Conservation (phyloP, 306 rosid species). For the Vicia faba region DNA sequence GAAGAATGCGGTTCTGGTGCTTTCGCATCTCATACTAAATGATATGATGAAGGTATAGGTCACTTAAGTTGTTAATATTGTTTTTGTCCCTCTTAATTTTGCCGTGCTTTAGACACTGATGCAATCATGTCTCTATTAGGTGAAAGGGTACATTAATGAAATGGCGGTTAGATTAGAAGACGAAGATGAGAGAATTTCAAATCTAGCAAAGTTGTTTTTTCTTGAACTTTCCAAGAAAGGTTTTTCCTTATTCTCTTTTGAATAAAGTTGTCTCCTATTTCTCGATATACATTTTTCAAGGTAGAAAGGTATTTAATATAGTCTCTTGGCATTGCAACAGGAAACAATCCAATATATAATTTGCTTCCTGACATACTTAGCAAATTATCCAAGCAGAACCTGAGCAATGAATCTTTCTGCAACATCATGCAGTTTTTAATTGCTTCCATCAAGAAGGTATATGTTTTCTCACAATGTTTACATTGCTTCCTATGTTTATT, state of each 20-base stretch:
- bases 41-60: slow-evolving; percentile 97
- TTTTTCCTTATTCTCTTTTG: slow-evolving; percentile 24
- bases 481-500: slow-evolving; percentile 26
- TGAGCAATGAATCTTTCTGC: slow-evolving; percentile 76
- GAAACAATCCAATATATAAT: slow-evolving; percentile 92
- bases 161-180: slow-evolving; percentile 91
- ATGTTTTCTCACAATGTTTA: slow-evolving; percentile 13
- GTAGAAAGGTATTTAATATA: slow-evolving; percentile 13
- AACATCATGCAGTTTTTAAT: slow-evolving; percentile 94
- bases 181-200: slow-evolving; percentile 85
- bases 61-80: slow-evolving; percentile 26
- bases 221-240: slow-evolving; percentile 95
- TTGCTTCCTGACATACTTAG: slow-evolving; percentile 96
- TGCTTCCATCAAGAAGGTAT: slow-evolving; percentile 93
- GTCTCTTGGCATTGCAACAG: slow-evolving; percentile 47
- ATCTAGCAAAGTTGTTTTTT: slow-evolving; percentile 83
- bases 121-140: slow-evolving; percentile 53
- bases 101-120: slow-evolving; percentile 39
- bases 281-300: slow-evolving; percentile 8
- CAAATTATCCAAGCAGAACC: slow-evolving; percentile 76
- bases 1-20: slow-evolving; percentile 97
- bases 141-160: slow-evolving; percentile 91
- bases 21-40: slow-evolving; percentile 93
- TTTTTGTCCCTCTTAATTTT: slow-evolving; percentile 18
- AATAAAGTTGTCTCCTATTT: slow-evolving; percentile 30